Evolutionary conservation across 179 eudicot species (phyloP), one percentile per base, ranked within the genome.

Genomic region (Nepenthes alata): DNA sequence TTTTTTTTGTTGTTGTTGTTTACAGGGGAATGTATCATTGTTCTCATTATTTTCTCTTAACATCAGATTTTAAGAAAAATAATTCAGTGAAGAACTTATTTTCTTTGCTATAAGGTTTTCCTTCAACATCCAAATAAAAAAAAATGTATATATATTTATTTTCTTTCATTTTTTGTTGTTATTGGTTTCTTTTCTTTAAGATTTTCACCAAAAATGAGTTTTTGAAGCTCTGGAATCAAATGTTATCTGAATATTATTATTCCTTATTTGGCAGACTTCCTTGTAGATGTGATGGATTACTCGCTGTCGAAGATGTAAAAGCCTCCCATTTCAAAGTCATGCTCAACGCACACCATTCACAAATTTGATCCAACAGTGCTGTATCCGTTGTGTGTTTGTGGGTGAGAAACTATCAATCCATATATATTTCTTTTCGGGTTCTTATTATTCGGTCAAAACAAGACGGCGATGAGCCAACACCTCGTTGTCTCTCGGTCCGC

Each of bases 231-330:
- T 9, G 7, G 52, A 9, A 11, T 49, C n/a, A 49, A 4, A 5
- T 9, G n/a, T 13, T 11, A 11, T 12, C 55, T 52, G 6, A 52
- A 6, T 52, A 4, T 52, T 5, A 52, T 50, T 50, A 5, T 55
- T 11, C 11, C 15, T 2, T 8, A 16, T 16, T 34, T 12, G 47
- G 67, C 75, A 91, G 98, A 91, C 70, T 91, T 79, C 71, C 75
- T 86, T 3, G 96, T 72, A 8, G 96, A 88, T 60, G 89, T 64
- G 67, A 88, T 91, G 97, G 96, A 86, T 76, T 65, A 70, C 55
- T 62, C 81, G 52, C 64, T 91, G 79, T 76, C 87, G 7, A 91
- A 91, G 80, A 80, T 91, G 77, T 91, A 66, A 83, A 58, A 65
- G 50, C 36, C 14, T 7, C 2, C 7, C 59, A 0, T 35, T 39